A percentile compares a stretch with the other conserved stretches of the same genome.
phyloP scores from a whole-genome alignment of 129 eudicot species.

The Cynara cardunculus region DNA sequence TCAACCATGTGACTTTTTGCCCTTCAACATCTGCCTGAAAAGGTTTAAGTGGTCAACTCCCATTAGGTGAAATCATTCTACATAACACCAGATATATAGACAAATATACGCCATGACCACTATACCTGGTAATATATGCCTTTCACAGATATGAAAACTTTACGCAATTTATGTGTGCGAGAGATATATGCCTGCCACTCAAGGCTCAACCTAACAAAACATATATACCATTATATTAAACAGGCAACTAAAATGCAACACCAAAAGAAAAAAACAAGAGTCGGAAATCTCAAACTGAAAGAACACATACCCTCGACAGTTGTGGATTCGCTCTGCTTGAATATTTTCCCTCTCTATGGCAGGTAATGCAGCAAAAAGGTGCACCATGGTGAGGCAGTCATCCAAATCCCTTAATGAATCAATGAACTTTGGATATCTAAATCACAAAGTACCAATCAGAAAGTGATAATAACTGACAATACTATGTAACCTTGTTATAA shows the following conservation, averaged over 20 bases:
- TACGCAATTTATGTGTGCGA: constrained; percentile 78
- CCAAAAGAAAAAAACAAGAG: neutral
- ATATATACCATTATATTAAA: neutral
- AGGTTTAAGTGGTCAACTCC: neutral
- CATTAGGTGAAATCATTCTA: neutral
- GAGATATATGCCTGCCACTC: constrained; percentile 92
- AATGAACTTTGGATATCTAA: constrained; percentile 78
- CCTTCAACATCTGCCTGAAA: constrained; percentile 79
- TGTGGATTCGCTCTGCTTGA: constrained; percentile 63
- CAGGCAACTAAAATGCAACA: neutral
- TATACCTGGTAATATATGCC: constrained; percentile 91
- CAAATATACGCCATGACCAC: neutral
- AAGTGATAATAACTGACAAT: neutral
- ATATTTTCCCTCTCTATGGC: constrained; percentile 74
- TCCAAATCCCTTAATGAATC: constrained; percentile 90
- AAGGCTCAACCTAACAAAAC: constrained; percentile 64
- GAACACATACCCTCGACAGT: constrained; percentile 59
- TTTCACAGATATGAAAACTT: constrained; percentile 86
- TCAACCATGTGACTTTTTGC: constrained; percentile 79
- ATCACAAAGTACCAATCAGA: neutral
- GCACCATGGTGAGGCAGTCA: constrained; percentile 89
- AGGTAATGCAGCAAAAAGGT: constrained; percentile 88
- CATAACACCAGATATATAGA: neutral
- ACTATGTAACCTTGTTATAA: neutral
- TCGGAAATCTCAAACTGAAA: neutral